phyloP scores from a whole-genome alignment of 2,329 filamentous ascomycete genomes.

The Scleromitrula shiraiana region DNA sequence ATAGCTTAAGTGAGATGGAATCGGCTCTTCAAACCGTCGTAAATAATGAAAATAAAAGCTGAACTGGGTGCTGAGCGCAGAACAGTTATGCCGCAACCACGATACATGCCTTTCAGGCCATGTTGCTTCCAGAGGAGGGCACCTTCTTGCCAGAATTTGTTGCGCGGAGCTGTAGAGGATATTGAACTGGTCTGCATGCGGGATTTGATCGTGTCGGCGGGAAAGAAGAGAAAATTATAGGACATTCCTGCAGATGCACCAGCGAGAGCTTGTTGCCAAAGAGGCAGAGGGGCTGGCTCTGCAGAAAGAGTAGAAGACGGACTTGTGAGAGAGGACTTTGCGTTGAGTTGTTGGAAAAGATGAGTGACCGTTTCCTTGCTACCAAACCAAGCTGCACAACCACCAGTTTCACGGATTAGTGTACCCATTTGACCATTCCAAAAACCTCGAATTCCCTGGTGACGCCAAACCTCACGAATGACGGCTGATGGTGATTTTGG shows the following conservation, averaged over 20 bases:
- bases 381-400: slow-evolving; percentile 92
- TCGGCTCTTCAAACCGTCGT: slow-evolving; percentile 68
- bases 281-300: slow-evolving; percentile 50
- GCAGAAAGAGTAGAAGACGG: slow-evolving; percentile 1
- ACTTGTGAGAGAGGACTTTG: slow-evolving; percentile 28
- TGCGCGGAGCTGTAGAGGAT: slow-evolving; percentile 35
- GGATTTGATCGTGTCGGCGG: slow-evolving; percentile 94
- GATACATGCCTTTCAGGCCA: slow-evolving; percentile 78
- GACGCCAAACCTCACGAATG: slow-evolving; percentile 70
- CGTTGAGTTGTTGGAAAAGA: slow-evolving; percentile 35
- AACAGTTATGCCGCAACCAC: slow-evolving; percentile 91
- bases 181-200: slow-evolving; percentile 87
- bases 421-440: slow-evolving; percentile 95
- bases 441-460: slow-evolving; percentile 78
- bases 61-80: slow-evolving; percentile 83
- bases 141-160: slow-evolving; percentile 66
- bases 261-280: slow-evolving; percentile 82
- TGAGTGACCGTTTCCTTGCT: slow-evolving; percentile 71
- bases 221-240: slow-evolving; percentile 97
- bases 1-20: slow-evolving; percentile 4
- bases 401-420: slow-evolving; percentile 86
- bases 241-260: slow-evolving; percentile 83
- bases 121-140: slow-evolving; percentile 71
- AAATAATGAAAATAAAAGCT: slow-evolving; percentile 96
- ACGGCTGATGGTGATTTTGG: slow-evolving; percentile 60